Conservation (phyloP, 2,329 filamentous ascomycete genomes). For the Talaromyces amestolkiae region DNA sequence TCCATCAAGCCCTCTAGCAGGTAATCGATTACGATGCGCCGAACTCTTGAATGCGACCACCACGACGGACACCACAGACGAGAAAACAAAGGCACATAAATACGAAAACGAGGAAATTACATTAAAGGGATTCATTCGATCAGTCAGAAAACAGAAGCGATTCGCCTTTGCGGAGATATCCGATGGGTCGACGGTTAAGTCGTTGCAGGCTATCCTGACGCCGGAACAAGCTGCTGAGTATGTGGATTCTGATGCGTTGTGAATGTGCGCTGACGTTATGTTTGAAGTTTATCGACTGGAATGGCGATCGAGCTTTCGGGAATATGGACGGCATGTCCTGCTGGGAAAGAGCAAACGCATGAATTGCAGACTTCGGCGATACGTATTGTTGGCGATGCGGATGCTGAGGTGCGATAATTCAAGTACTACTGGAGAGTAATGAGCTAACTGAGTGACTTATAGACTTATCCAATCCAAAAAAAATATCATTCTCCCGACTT, state of each 20-base stretch:
- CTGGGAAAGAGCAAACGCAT: constrained; percentile 67
- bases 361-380: constrained; percentile 75
- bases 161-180: constrained; percentile 79
- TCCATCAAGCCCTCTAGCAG: constrained; percentile 22
- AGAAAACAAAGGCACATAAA: constrained; percentile 22
- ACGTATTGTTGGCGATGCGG: constrained; percentile 70
- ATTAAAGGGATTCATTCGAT: constrained; percentile 77
- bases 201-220: constrained; percentile 77
- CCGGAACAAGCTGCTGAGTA: constrained; percentile 71
- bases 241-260: constrained; percentile 33
- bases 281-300: constrained; percentile 71
- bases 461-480: constrained; percentile 93
- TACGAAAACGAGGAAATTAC: constrained; percentile 48
- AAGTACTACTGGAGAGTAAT: constrained; percentile 16
- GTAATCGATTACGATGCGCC: constrained; percentile 35
- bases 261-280: neutral
- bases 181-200: constrained; percentile 78
- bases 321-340: constrained; percentile 68
- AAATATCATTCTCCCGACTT: constrained; percentile 92
- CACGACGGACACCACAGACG: constrained; percentile 10
- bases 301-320: constrained; percentile 75
- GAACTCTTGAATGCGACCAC: constrained; percentile 35
- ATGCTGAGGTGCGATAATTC: constrained; percentile 65
- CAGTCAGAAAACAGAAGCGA: constrained; percentile 80
- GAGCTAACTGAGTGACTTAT: constrained; percentile 19